phyloP scores from a whole-genome alignment of 352 stramenopile genomes.

The Phytophthora citricola region DNA sequence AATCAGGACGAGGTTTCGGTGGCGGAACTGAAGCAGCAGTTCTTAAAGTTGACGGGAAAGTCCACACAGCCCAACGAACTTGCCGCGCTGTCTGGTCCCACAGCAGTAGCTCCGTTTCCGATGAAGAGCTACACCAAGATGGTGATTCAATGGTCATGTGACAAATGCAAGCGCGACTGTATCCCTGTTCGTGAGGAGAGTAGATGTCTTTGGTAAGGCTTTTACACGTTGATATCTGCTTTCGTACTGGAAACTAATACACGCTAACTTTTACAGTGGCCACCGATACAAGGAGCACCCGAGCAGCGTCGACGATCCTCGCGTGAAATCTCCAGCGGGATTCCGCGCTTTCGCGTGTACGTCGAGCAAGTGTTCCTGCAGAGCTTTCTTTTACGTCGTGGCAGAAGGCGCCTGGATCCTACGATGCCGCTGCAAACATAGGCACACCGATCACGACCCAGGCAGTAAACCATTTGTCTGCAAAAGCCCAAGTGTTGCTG shows the following conservation, averaged over 20 bases:
- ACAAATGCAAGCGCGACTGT: conserved; percentile 68
- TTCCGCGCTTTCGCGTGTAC: conserved; percentile 69
- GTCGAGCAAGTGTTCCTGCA: conserved; percentile 58
- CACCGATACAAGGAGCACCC: conserved; percentile 85
- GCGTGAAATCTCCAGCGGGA: conserved; percentile 37
- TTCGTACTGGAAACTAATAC: neutral
- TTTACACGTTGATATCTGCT: conserved; percentile 4
- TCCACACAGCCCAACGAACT: conserved; percentile 1
- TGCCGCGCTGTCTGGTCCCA: neutral
- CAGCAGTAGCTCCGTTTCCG: neutral
- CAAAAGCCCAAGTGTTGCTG: conserved; percentile 69
- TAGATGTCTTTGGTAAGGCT: conserved; percentile 70
- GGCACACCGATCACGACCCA: conserved; percentile 77
- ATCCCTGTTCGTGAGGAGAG: conserved; percentile 82
- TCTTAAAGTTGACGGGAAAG: conserved; percentile 12
- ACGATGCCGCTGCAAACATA: conserved; percentile 83
- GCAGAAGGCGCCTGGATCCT: conserved; percentile 83
- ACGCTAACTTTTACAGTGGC: conserved; percentile 37
- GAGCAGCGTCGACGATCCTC: conserved; percentile 36
- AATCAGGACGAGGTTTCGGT: conserved; percentile 30
- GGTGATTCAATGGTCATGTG: conserved; percentile 72
- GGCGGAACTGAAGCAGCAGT: conserved; percentile 9
- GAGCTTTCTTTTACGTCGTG: conserved; percentile 81
- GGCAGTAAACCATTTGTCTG: conserved; percentile 46
- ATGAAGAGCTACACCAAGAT: conserved; percentile 46